Evolutionary conservation across 768 basidiomycete species (phyloP).

Genomic region (Termitomyces bulborhizus): DNA sequence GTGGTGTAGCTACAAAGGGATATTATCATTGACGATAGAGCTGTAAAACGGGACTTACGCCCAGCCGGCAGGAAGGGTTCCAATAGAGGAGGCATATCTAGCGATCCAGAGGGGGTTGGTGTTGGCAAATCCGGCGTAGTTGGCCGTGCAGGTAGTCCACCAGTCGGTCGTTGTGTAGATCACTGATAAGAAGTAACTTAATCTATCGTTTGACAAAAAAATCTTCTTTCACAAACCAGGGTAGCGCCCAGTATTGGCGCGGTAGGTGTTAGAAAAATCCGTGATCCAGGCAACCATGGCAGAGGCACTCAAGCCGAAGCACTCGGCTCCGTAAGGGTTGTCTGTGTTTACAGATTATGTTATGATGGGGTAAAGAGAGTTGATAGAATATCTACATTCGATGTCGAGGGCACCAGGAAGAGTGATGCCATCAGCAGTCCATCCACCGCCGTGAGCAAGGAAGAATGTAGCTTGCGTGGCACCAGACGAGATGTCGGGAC

Average conservation of each 20-base stretch:
- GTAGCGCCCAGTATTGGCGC: constrained; percentile 37
- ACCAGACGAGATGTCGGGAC: constrained; percentile 45
- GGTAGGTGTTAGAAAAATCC: constrained; percentile 58
- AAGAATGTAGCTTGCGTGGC: constrained; percentile 57
- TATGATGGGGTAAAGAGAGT: not conserved
- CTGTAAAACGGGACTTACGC: constrained; percentile 28
- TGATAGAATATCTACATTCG: constrained; percentile 36
- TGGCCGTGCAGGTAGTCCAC: constrained; percentile 65
- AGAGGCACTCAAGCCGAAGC: constrained; percentile 46
- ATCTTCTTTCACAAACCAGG: constrained; percentile 25
- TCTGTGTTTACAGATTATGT: constrained; percentile 25
- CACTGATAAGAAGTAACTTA: constrained; percentile 22
- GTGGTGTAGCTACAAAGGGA: constrained; percentile 32
- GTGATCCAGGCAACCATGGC: constrained; percentile 60
- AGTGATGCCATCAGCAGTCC: constrained; percentile 27
- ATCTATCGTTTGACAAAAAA: not conserved
- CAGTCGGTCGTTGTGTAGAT: constrained; percentile 63
- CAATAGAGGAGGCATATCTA: constrained; percentile 39
- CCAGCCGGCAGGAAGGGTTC: constrained; percentile 57
- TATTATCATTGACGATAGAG: not conserved
- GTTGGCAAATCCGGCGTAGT: constrained; percentile 40
- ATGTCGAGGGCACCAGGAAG: constrained; percentile 62
- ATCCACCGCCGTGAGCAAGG: constrained; percentile 43
- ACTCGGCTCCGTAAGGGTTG: constrained; percentile 43
- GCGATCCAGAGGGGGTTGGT: constrained; percentile 62